Conservation (phyloP, 305 asterid species). For the Fraxinus baroniana region DNA sequence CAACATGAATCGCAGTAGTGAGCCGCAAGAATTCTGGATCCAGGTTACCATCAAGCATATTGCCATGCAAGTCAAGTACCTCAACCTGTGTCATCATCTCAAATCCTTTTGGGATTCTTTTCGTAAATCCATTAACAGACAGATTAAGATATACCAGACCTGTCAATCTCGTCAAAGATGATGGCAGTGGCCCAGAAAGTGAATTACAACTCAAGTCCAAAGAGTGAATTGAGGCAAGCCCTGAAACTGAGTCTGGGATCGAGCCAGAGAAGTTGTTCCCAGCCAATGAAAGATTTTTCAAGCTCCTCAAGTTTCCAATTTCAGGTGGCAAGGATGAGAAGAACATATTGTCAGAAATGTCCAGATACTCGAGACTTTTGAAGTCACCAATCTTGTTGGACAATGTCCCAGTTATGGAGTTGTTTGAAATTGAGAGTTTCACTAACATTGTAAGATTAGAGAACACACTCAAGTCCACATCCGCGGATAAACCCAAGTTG, state of each 20-base stretch:
- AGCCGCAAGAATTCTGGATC: conserved; percentile 67
- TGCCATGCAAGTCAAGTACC: conserved; percentile 80
- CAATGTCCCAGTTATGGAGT: conserved; percentile 67
- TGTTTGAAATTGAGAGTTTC: conserved; percentile 81
- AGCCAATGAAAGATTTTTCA: conserved; percentile 75
- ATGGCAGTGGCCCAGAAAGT: conserved; percentile 66
- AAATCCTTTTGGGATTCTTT: conserved; percentile 77
- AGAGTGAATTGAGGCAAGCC: conserved; percentile 61
- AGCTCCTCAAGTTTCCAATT: conserved; percentile 53
- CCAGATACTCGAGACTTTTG: conserved; percentile 71
- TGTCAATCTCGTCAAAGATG: conserved; percentile 54
- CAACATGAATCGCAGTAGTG: conserved; percentile 71
- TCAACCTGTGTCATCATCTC: conserved; percentile 70
- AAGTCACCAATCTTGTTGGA: conserved; percentile 54
- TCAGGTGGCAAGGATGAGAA: conserved; percentile 69
- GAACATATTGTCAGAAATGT: conserved; percentile 73
- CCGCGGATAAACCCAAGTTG: conserved; percentile 62
- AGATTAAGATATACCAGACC: conserved; percentile 66
- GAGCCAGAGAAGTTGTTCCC: conserved; percentile 81
- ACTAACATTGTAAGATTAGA: conserved; percentile 81
- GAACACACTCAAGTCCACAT: conserved; percentile 67
- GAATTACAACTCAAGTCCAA: conserved; percentile 74
- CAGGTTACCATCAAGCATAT: conserved; percentile 70
- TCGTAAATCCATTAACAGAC: conserved; percentile 61
- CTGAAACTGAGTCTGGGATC: conserved; percentile 64